Conservation (phyloP, 306 rosid species). For the Prinsepia uniflora region DNA sequence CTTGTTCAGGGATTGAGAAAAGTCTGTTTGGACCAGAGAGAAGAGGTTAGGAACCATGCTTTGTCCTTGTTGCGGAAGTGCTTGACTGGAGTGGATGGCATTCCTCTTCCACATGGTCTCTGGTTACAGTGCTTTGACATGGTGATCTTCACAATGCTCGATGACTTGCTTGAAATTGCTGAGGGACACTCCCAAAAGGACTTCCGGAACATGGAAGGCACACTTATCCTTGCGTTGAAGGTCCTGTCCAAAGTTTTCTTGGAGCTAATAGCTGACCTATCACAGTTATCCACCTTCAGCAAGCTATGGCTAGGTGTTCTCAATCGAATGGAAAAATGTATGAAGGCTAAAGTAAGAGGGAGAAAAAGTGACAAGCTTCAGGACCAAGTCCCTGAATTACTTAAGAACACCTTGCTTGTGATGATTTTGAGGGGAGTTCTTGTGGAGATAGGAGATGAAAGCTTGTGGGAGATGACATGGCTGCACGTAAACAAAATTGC, state of each 20-base stretch:
- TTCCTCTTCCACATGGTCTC: slow-evolving; percentile 48
- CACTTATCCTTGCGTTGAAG: slow-evolving; percentile 81
- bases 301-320: slow-evolving; percentile 92
- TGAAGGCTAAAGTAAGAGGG: slow-evolving; percentile 74
- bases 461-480: slow-evolving; percentile 98
- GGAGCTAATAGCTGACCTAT: slow-evolving; percentile 63
- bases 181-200: slow-evolving; percentile 85
- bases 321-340: slow-evolving; percentile 80
- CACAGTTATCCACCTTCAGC: slow-evolving; percentile 69
- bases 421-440: slow-evolving; percentile 81
- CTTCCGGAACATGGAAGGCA: slow-evolving; percentile 93
- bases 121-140: slow-evolving; percentile 88
- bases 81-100: slow-evolving; percentile 70
- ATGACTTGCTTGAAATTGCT: slow-evolving; percentile 88
- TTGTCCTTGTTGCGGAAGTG: slow-evolving; percentile 69
- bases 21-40: slow-evolving; percentile 94
- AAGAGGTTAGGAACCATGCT: slow-evolving; percentile 93
- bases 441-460: slow-evolving; percentile 72
- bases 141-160: slow-evolving; percentile 94
- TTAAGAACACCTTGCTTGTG: slow-evolving; percentile 71
- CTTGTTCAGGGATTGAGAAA: slow-evolving; percentile 87
- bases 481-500: slow-evolving; percentile 79
- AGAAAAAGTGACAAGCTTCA: slow-evolving; percentile 83
- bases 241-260: slow-evolving; percentile 83
- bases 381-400: slow-evolving; percentile 84